phyloP scores from a whole-genome alignment of 2,329 filamentous ascomycete species.

The Grosmannia clavigera region DNA sequence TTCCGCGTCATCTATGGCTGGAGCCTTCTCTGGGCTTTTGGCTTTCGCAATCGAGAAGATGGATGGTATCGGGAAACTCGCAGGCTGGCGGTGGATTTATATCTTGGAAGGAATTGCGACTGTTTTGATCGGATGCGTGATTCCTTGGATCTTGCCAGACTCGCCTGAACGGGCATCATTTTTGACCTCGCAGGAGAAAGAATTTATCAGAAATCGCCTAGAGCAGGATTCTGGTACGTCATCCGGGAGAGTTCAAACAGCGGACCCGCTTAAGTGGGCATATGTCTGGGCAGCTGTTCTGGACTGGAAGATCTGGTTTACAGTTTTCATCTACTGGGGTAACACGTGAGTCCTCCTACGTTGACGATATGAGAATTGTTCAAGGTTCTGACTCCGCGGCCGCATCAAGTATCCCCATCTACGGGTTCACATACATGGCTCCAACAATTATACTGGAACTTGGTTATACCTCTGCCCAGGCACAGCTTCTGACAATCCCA shows the following conservation, averaged over 20 bases:
- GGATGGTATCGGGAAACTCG: constrained; percentile 26
- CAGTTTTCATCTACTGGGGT: constrained; percentile 8
- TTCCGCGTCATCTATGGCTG: background rate
- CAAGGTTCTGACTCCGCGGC: background rate
- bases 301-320: constrained; percentile 11
- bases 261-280: constrained; percentile 5
- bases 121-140: constrained; percentile 14
- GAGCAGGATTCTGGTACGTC: constrained; percentile 11
- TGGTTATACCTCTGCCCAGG: constrained; percentile 17
- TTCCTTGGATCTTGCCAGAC: constrained; percentile 16
- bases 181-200: constrained; percentile 21
- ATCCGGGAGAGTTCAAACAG: constrained; percentile 7
- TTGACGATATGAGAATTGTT: background rate
- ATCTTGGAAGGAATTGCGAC: constrained; percentile 22
- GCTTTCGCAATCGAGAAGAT: background rate
- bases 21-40: background rate
- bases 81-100: constrained; percentile 53
- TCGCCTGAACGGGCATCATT: constrained; percentile 22
- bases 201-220: constrained; percentile 22
- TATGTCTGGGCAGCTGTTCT: constrained; percentile 5
- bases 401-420: background rate
- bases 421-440: constrained; percentile 18
- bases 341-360: constrained; percentile 1
- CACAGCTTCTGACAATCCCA: constrained; percentile 9
- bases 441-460: constrained; percentile 29